Conservation (phyloP, 2,329 filamentous ascomycete species). For the Fusarium luffae region DNA sequence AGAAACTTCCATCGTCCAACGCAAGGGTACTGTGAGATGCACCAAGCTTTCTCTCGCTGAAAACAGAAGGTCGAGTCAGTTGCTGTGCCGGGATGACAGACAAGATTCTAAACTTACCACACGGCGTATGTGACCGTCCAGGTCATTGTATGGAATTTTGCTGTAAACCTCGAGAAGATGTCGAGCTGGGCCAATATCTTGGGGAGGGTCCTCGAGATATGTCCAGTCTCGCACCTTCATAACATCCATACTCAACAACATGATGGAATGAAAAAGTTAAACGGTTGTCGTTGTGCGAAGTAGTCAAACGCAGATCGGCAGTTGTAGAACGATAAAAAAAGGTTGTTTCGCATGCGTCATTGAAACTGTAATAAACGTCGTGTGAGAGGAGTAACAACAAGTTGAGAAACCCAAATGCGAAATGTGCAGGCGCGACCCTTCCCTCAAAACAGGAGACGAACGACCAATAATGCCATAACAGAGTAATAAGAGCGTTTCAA, state of each 20-base stretch:
- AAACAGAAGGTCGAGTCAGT: conserved; percentile 17
- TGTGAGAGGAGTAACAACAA: conserved; percentile 12
- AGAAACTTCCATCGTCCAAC: conserved; percentile 64
- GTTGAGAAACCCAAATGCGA: conserved; percentile 5
- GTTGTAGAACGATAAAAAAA: conserved; percentile 7
- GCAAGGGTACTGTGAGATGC: conserved; percentile 56
- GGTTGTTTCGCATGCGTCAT: conserved; percentile 30
- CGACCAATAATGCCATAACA: conserved; percentile 23
- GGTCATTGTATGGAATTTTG: conserved; percentile 49
- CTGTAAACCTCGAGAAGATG: conserved; percentile 55
- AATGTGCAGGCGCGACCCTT: conserved; percentile 11
- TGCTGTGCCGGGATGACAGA: background rate
- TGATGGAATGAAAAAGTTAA: conserved; percentile 16
- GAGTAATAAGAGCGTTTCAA: conserved; percentile 11
- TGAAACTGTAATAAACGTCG: conserved; percentile 17
- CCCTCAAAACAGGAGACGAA: conserved; percentile 22
- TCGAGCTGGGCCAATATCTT: conserved; percentile 51
- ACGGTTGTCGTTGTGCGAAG: conserved; percentile 1
- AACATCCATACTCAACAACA: conserved; percentile 46
- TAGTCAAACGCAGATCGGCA: conserved; percentile 1
- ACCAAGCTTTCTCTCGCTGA: conserved; percentile 61
- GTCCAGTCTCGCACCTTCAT: conserved; percentile 55
- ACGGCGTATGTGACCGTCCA: conserved; percentile 52
- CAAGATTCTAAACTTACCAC: conserved; percentile 47
- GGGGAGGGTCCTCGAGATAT: conserved; percentile 52